Evolutionary conservation across 1,139 yeast species (phyloP), one percentile per base, ranked within the genome.

Genomic region (Pichia norvegensis): DNA sequence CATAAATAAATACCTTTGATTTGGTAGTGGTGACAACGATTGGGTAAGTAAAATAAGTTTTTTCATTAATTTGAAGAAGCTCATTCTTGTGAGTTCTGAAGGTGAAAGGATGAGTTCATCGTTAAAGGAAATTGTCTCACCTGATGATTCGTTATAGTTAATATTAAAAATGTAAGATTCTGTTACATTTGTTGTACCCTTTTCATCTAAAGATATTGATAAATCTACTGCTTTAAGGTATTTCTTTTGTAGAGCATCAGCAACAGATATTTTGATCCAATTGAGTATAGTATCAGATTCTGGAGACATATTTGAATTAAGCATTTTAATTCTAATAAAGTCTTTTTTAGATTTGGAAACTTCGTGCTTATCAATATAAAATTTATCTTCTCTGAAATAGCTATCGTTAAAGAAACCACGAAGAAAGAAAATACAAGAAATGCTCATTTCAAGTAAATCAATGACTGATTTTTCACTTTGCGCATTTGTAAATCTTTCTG

Each of bases 1-100:
- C 65, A 78, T 66, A 0, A 73, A 64, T 33, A 76, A 54, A 44
- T 53, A 69, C 45, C 74, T 67, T 42, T 69, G 62, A 2, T 61
- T 58, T 1, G 81, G 81, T 33, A 76, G 56, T 0, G 76, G 69
- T 21, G 74, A 71, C 31, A 78, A 62, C 0, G 72, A 63, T 56
- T 78, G 82, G 0, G 81, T 74, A n/a, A 73, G 59, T 1, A 75
- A 63, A 25, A 78, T 73, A 44, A 78, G 67, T 47, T 73, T 62
- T 54, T 69, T 68, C 65, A 78, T 67, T 43, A 77, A 54, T 43
- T 68, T 72, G 48, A 72, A 75, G 9, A 72, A 62, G 51, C 67
- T 64, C 46, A 62, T 62, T 50, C 74, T 64, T 9, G 74, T 67
- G 29, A 66, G 61, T 17, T 49, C 50, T 16, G 45, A 25, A 6